phyloP scores from a whole-genome alignment of 164 flowering plant species.

The Vitis riparia region DNA sequence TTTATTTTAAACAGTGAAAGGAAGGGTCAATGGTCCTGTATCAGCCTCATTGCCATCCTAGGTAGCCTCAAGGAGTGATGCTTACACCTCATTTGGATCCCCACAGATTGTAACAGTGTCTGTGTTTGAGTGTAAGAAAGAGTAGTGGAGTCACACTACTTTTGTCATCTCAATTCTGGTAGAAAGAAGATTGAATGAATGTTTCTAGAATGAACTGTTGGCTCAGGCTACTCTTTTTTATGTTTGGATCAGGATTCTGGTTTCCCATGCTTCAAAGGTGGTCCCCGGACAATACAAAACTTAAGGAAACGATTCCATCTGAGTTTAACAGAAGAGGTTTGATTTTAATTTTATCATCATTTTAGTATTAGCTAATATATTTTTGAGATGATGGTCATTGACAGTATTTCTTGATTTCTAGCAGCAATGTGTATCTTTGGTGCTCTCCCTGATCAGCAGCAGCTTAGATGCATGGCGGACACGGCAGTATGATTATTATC shows the following conservation, averaged over 20 bases:
- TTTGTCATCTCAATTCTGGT: neutral
- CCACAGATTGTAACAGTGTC: too few relatives aligned
- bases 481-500: conserved; percentile 97
- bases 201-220: neutral
- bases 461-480: conserved; percentile 99
- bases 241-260: conserved; percentile 80
- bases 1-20: too few relatives aligned
- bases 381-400: conserved; percentile 6
- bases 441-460: conserved; percentile 95
- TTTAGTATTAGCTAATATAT: neutral
- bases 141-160: too few relatives aligned
- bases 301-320: conserved; percentile 90
- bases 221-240: neutral
- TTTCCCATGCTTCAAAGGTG: conserved; percentile 98
- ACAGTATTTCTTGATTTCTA: conserved; percentile 12
- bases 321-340: conserved; percentile 96
- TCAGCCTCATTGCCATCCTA: too few relatives aligned
- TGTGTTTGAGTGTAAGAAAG: too few relatives aligned
- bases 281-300: conserved; percentile 93
- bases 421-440: conserved; percentile 99
- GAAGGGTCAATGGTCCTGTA: too few relatives aligned
- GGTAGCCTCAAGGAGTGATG: too few relatives aligned
- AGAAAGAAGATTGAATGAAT: neutral
- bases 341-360: conserved; percentile 3
- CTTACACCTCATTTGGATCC: too few relatives aligned